These are phyloP conservation scores for Penicilliopsis zonata DNA, from an alignment of 495 filamentous ascomycete species.

Conservation along the genomic window DNA sequence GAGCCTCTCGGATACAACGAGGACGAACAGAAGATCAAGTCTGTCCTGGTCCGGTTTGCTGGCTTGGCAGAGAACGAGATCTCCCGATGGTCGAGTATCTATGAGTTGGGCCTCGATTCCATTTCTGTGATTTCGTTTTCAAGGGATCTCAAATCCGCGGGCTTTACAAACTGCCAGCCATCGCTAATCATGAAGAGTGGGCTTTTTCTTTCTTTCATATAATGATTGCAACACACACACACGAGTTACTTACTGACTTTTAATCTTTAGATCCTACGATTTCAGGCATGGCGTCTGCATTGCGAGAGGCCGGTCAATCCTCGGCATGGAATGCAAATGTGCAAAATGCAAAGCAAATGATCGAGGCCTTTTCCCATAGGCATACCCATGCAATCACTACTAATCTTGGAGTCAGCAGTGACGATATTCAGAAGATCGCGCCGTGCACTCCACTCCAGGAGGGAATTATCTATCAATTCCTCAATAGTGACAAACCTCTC, in stretches of 20 bases:
- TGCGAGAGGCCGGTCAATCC: conserved; percentile 11
- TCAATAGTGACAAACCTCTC: conserved; percentile 35
- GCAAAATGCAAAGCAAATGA: conserved; percentile 36
- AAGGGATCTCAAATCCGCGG: conserved; percentile 34
- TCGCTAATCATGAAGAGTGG: conserved; percentile 53
- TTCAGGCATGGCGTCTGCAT: conserved; percentile 29
- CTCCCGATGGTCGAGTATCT: conserved; percentile 49
- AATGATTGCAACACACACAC: not conserved
- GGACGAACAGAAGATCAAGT: conserved; percentile 27
- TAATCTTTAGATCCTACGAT: conserved; percentile 36
- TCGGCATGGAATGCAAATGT: conserved; percentile 12
- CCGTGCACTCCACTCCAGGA: conserved; percentile 73
- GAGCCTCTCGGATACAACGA: conserved; percentile 26
- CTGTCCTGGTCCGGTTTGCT: conserved; percentile 39
- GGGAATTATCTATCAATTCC: conserved; percentile 64
- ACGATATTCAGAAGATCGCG: conserved; percentile 53
- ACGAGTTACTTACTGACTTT: conserved; percentile 5
- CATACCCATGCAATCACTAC: conserved; percentile 34
- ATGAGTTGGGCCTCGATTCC: conserved; percentile 73
- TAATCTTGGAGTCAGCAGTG: conserved; percentile 24
- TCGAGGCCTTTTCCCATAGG: conserved; percentile 45
- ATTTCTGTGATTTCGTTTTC: conserved; percentile 62
- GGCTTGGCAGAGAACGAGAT: conserved; percentile 30
- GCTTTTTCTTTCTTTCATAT: conserved; percentile 4
- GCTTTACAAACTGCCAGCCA: conserved; percentile 44